Percentiles rank a stretch among this genome's conserved stretches.
These are phyloP conservation scores for Veloboletus limbatus DNA, from an alignment of 1,284 basidiomycete species.

Conservation along the genomic window DNA sequence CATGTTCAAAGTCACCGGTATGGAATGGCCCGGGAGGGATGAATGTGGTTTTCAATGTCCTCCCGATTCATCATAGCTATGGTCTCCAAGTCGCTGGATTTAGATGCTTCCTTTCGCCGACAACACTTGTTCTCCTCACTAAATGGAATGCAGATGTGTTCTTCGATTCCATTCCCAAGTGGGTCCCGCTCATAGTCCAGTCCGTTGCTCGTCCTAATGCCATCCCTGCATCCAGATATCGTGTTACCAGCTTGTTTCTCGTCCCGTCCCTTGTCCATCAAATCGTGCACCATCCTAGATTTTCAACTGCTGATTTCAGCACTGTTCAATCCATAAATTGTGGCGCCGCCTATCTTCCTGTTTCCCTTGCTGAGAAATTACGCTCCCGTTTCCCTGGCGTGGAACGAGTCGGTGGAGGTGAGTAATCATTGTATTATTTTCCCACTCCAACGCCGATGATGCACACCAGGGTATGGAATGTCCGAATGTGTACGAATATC, in stretches of 20 bases:
- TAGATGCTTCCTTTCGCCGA: constrained; percentile 42
- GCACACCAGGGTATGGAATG: constrained; percentile 63
- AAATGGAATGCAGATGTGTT: constrained; percentile 56
- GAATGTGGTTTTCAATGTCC: constrained; percentile 50
- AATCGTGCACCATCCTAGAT: constrained; percentile 53
- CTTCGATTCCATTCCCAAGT: constrained; percentile 46
- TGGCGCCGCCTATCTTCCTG: constrained; percentile 69
- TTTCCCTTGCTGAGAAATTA: constrained; percentile 47
- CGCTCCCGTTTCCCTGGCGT: constrained; percentile 37
- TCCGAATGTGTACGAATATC: constrained; percentile 60
- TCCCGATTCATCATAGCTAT: constrained; percentile 70
- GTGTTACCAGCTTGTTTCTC: constrained; percentile 46
- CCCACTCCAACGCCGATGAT: constrained; percentile 1
- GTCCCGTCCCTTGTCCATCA: constrained; percentile 69
- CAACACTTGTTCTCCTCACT: constrained; percentile 53
- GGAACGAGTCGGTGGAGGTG: constrained; percentile 49
- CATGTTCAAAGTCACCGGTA: constrained; percentile 39
- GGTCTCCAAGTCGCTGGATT: constrained; percentile 57
- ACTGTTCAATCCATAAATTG: constrained; percentile 44
- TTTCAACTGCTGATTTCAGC: constrained; percentile 52
- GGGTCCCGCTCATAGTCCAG: constrained; percentile 8
- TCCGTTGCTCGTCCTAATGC: background rate
- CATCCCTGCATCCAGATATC: constrained; percentile 40
- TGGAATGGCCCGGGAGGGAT: constrained; percentile 42
- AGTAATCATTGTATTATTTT: constrained; percentile 6